Percentiles rank a stretch among this genome's conserved stretches.
Evolutionary conservation across 1,139 yeast species (phyloP).

Genomic region (Blastobotrys ciferrii): DNA sequence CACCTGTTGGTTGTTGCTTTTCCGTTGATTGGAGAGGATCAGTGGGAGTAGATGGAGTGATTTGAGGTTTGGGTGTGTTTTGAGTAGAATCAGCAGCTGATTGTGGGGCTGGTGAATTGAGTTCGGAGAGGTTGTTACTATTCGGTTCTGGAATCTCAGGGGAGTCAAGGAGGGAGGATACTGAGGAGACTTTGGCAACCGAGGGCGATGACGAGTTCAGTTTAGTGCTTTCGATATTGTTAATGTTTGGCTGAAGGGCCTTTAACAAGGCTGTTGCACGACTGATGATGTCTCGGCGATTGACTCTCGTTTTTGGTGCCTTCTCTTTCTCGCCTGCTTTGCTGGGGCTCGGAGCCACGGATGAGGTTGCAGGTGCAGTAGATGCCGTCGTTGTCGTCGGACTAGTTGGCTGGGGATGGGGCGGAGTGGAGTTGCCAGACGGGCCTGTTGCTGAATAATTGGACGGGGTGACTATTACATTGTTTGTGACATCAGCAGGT

Average conservation of each 20-base stretch:
- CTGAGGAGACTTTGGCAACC: background rate
- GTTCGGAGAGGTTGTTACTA: background rate
- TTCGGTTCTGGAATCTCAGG: background rate
- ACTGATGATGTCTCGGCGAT: conserved; percentile 40
- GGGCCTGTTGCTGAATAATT: no score
- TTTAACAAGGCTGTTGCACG: conserved; percentile 37
- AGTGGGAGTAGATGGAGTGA: background rate
- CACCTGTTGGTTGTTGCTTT: no score
- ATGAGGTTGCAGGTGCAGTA: no score
- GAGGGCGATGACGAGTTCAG: background rate
- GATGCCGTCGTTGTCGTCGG: no score
- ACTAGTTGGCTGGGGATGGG: no score
- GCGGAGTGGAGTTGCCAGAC: no score
- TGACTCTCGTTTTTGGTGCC: conserved; percentile 28
- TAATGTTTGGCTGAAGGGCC: conserved; percentile 26
- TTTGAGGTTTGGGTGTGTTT: conserved; percentile 1
- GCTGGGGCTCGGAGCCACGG: background rate
- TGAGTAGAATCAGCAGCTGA: background rate
- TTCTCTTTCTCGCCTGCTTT: background rate
- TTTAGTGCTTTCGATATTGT: conserved; percentile 3
- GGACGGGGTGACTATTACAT: conserved; percentile 1
- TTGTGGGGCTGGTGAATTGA: background rate
- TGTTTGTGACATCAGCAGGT: background rate
- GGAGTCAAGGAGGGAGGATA: conserved; percentile 3
- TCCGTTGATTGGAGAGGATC: background rate